A percentile compares a stretch with the other conserved stretches of the same genome.
Conservation (phyloP, 2,329 filamentous ascomycete genomes). For the Remersonia thermophila region DNA sequence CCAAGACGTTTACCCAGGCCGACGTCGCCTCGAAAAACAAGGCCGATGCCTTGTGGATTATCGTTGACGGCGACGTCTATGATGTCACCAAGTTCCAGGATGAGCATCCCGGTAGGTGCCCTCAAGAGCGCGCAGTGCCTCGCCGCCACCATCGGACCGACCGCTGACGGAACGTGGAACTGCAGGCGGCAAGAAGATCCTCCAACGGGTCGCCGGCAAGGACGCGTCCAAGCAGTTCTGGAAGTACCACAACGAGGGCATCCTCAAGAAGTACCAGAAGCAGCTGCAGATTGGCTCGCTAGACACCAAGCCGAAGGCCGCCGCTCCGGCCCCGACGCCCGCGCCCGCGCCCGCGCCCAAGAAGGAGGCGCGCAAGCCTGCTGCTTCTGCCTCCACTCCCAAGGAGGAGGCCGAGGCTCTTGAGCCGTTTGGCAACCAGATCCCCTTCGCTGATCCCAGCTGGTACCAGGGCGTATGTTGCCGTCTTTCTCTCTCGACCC, state of each 20-base stretch:
- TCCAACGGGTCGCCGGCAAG: slow-evolving; percentile 51
- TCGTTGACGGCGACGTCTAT: slow-evolving; percentile 91
- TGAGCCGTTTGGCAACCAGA: slow-evolving; percentile 72
- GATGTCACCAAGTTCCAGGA: slow-evolving; percentile 83
- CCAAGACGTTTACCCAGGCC: slow-evolving; percentile 68
- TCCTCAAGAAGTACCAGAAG: slow-evolving; percentile 74
- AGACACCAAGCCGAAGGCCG: slow-evolving; percentile 66
- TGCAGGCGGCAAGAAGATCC: slow-evolving; percentile 51
- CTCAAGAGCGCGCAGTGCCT: neutral
- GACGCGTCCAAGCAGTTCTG: slow-evolving; percentile 57
- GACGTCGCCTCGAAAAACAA: slow-evolving; percentile 93
- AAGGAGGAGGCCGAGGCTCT: slow-evolving; percentile 55
- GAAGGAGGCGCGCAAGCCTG: slow-evolving; percentile 26
- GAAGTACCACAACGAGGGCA: slow-evolving; percentile 73
- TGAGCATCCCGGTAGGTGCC: slow-evolving; percentile 60
- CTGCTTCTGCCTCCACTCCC: slow-evolving; percentile 21
- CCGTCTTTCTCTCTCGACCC: no score
- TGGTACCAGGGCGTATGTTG: slow-evolving; percentile 84
- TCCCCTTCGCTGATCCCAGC: slow-evolving; percentile 82
- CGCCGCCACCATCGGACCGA: neutral
- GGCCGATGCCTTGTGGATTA: slow-evolving; percentile 71
- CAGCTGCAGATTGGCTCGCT: slow-evolving; percentile 76
- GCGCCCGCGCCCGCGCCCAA: slow-evolving; percentile 35
- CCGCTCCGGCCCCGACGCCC: slow-evolving; percentile 35
- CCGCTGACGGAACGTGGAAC: slow-evolving; percentile 5